phyloP scores from a whole-genome alignment of 805 yeast species.

The Lachancea cidri region DNA sequence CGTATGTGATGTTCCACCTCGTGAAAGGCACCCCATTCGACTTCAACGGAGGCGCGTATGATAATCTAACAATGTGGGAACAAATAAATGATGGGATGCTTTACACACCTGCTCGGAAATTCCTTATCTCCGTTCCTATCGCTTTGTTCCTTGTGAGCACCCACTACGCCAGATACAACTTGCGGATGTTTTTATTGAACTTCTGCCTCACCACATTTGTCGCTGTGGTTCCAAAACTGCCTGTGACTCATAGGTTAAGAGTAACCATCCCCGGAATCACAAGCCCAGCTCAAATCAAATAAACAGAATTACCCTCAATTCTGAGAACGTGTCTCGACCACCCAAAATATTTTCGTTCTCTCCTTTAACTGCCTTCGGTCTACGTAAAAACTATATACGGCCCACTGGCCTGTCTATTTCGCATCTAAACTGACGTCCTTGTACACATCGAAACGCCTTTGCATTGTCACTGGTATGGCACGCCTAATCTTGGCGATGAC shows the following conservation, averaged over 20 bases:
- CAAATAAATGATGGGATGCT: conserved; percentile 93
- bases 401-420: conserved; percentile 1
- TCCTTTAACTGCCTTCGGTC: neutral
- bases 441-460: conserved; percentile 64
- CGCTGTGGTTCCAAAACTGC: conserved; percentile 89
- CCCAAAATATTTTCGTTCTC: neutral
- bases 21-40: conserved; percentile 97
- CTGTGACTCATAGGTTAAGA: conserved; percentile 73
- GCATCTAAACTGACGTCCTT: conserved; percentile 25
- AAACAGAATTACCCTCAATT: too few species aligned
- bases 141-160: conserved; percentile 79
- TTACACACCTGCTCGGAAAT: conserved; percentile 94
- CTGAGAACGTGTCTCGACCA: neutral
- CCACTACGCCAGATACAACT: conserved; percentile 83
- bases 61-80: conserved; percentile 97
- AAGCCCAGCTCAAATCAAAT: conserved; percentile 34
- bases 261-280: conserved; percentile 51
- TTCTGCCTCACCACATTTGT: conserved; percentile 67
- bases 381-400: neutral
- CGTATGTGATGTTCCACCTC: conserved; percentile 93
- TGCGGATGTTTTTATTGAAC: conserved; percentile 72
- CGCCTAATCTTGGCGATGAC: conserved; percentile 51
- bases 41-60: conserved; percentile 94
- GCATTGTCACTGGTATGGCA: conserved; percentile 64
- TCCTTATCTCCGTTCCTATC: conserved; percentile 88